Conservation (phyloP, 257 asterid species). For the Schizonepeta tenuifolia region DNA sequence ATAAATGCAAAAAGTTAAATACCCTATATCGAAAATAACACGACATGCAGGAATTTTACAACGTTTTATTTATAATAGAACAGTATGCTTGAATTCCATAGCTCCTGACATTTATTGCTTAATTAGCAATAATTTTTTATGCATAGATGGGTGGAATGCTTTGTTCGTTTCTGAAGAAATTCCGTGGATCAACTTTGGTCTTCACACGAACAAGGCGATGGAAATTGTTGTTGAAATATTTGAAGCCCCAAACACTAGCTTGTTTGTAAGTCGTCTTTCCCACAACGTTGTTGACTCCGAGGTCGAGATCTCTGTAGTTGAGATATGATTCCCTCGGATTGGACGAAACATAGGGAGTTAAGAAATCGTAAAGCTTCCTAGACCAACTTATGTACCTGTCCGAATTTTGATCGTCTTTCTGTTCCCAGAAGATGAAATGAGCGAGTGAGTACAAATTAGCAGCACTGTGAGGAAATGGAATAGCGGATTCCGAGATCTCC, state of each 20-base stretch:
- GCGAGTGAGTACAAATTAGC: too few relatives aligned
- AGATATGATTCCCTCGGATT: conserved; percentile 34
- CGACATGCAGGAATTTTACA: too few relatives aligned
- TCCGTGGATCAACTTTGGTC: conserved; percentile 40
- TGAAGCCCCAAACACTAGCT: conserved; percentile 42
- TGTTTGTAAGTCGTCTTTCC: conserved; percentile 36
- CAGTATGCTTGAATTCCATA: too few relatives aligned
- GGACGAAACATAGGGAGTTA: conserved; percentile 37
- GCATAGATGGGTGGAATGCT: conserved; percentile 33
- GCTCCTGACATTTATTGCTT: too few relatives aligned
- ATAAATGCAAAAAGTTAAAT: too few relatives aligned
- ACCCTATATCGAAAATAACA: too few relatives aligned
- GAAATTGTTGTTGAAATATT: conserved; percentile 41
- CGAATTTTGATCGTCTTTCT: too few relatives aligned
- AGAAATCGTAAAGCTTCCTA: conserved; percentile 24
- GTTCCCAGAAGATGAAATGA: too few relatives aligned
- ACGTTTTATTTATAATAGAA: too few relatives aligned
- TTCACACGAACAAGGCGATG: conserved; percentile 39
- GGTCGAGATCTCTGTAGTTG: conserved; percentile 42
- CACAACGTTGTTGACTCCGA: conserved; percentile 31
- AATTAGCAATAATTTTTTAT: too few relatives aligned
- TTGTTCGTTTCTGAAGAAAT: conserved; percentile 45
- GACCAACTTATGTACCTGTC: conserved; percentile 32
- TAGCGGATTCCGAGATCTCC: too few relatives aligned
- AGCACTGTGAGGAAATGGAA: too few relatives aligned